Conservation (phyloP, 257 asterid species). For the Echium plantagineum region DNA sequence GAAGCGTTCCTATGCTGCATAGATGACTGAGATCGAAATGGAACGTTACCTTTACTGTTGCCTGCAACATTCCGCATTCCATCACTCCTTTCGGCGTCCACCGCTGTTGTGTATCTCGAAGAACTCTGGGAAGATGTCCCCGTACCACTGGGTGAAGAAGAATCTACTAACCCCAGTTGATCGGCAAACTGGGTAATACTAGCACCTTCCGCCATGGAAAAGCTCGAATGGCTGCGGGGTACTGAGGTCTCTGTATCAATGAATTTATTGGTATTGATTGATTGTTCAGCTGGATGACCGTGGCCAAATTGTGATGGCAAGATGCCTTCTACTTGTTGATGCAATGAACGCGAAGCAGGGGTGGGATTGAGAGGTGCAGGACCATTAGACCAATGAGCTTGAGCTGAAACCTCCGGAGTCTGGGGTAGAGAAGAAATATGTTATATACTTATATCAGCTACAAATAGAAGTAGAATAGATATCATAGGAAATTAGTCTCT, state of each 20-base stretch:
- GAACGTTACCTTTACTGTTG: conserved; percentile 21
- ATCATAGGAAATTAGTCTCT: not conserved
- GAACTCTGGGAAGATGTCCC: conserved; percentile 36
- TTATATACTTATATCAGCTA: not conserved
- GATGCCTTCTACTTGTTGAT: conserved; percentile 48
- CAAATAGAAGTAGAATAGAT: not conserved
- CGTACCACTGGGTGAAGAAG: conserved; percentile 28
- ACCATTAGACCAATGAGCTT: conserved; percentile 72
- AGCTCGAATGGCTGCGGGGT: conserved; percentile 28
- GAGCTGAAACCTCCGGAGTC: conserved; percentile 68
- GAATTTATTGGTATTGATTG: conserved; percentile 37
- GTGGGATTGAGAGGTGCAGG: conserved; percentile 54
- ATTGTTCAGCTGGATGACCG: conserved; percentile 37
- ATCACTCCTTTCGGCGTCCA: conserved; percentile 32
- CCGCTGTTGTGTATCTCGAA: conserved; percentile 19
- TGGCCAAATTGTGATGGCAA: conserved; percentile 49
- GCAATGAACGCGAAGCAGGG: conserved; percentile 54
- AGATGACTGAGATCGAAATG: conserved; percentile 28
- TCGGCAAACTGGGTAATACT: conserved; percentile 32
- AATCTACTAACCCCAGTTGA: conserved; percentile 42
- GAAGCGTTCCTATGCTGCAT: conserved; percentile 39
- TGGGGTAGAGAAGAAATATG: conserved; percentile 14
- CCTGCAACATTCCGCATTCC: conserved; percentile 11
- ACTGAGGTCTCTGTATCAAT: conserved; percentile 43
- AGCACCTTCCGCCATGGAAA: conserved; percentile 26